Evolutionary conservation across 2,329 filamentous ascomycete species (phyloP), one percentile per base, ranked within the genome.

Genomic region (Ambrosiella cleistominuta): DNA sequence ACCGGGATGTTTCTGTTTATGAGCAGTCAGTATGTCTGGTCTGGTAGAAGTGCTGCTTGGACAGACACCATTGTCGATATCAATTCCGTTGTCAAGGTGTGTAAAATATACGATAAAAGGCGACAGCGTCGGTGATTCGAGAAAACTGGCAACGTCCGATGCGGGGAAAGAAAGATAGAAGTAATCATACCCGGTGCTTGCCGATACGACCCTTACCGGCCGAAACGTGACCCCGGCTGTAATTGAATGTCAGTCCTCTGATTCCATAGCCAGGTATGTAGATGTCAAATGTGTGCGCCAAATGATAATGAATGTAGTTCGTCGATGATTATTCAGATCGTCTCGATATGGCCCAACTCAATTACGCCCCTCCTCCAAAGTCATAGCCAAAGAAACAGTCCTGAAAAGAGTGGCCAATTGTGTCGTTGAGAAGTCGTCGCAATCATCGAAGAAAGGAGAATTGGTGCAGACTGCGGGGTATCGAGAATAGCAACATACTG

Each of bases 201-300:
- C 93, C 93, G 73, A 97, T 76, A 83, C 91, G 91, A 80, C 93
- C 91, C 76, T 97, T 84, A 81, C 93, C 93, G 81, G 89, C 88
- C 71, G 87, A 94, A 73, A 98, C 93, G 79, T 98, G 88, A 76
- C 91, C 91, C 80, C 91, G 89, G 80, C 85, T 89, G 71, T 68
- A 57, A 62, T 62, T 27, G 64, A 63, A 65, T 63, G 59, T 69
- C 64, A 70, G 69, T 65, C 60, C 58, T 62, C 64, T 49, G 13
- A 49, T 39, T 39, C 17, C 13, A 27, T 7, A 40, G 7, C 52
- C 12, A 17, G 39, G 35, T 27, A 5, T 27, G 27, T 27, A 53
- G 44, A 61, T 11, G 37, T 12, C 27, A 15, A 47, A 49, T 12
- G 6, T 49, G 12, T 59, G 47, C 17, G 44, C 12, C 27, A 38